Base-by-base conservation (phyloP, 164 flowering plant species). In the Liquidambar formosana region DNA sequence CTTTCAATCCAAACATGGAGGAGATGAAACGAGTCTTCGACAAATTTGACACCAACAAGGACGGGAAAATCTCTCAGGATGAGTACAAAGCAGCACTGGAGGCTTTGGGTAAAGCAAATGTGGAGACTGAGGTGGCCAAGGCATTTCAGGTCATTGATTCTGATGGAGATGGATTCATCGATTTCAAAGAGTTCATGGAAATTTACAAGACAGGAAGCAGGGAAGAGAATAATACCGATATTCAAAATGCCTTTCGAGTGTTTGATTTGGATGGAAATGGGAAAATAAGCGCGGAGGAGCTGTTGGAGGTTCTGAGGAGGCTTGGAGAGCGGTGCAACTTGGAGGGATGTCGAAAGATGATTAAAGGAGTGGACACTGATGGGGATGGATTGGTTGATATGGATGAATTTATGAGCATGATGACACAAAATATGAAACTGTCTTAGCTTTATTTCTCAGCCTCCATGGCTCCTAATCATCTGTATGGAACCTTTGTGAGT, bases 211-310 rank as follows among this genome's bases (percentile, higher is more conserved):
- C n/a, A 49, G 76, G 75, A 19, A 74, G 75, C 8, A 73, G 77
- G 13, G 64, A 67, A 15, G 64, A 67, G 15, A 44, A 61, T 59
- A 48, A 4, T 1, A 43, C 27, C 5, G 81, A 82, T 4, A 72
- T 82, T 23, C 38, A 76, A 33, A 65, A 58, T 13, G 83, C 81
- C 0, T 82, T 82, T 48, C 52, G 43, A 10, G 65, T 57, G n/a
- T 82, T 74, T 28, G 85, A 82, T 70, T 45, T 70, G 56, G 76
- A 82, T 41, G 75, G 78, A 6, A 27, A 78, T 60, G 79, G 81
- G 22, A 78, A 66, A 53, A 82, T 82, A 14, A 77, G 80, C 22
- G 80, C 86, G 10, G 83, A 78, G 69, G 85, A 82, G 25, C 16
- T 82, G 68, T n/a, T 49, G 65, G 62, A 71, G 69, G 80, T 82